These are phyloP conservation scores for Claviceps spartinae DNA, from an alignment of 2,329 filamentous ascomycete genomes.

Conservation along the genomic window DNA sequence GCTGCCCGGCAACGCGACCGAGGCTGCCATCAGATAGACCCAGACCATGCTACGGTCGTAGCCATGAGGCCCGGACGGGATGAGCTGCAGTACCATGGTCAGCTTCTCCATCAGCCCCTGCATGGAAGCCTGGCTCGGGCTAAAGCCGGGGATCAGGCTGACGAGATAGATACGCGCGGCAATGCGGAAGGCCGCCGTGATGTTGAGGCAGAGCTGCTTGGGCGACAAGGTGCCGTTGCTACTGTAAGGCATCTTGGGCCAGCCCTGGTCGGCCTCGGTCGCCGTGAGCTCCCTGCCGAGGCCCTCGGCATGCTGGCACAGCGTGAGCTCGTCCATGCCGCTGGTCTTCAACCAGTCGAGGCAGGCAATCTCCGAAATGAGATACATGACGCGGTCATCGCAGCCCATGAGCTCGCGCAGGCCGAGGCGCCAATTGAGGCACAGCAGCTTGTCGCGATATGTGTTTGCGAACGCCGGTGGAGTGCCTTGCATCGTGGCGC, in stretches of 20 bases:
- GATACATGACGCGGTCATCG: constrained; percentile 92
- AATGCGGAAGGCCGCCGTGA: constrained; percentile 80
- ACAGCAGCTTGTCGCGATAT: constrained; percentile 90
- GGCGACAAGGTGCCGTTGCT: constrained; percentile 64
- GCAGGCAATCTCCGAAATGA: constrained; percentile 94
- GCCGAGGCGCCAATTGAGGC: constrained; percentile 50
- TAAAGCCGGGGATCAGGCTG: constrained; percentile 81
- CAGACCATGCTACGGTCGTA: constrained; percentile 87
- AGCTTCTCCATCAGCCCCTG: constrained; percentile 67
- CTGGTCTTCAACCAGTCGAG: constrained; percentile 76
- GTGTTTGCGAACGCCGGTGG: constrained; percentile 83
- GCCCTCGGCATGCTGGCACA: constrained; percentile 82
- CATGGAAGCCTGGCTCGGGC: constrained; percentile 59
- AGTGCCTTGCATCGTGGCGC: constrained; percentile 78
- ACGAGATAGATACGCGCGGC: constrained; percentile 95
- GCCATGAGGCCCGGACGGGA: constrained; percentile 67
- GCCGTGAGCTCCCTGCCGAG: constrained; percentile 75
- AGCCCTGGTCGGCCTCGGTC: constrained; percentile 54
- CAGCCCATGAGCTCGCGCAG: constrained; percentile 93
- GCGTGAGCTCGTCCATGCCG: constrained; percentile 70
- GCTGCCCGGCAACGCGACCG: constrained; percentile 58
- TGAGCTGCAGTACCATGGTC: constrained; percentile 60
- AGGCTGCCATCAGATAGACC: constrained; percentile 82
- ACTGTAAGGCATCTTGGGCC: constrained; percentile 47
- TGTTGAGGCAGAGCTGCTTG: constrained; percentile 73